A percentile compares a stretch with the other conserved stretches of the same genome.
Evolutionary conservation across 2,329 filamentous ascomycete genomes (phyloP).

Genomic region (Chaetomium sp.): DNA sequence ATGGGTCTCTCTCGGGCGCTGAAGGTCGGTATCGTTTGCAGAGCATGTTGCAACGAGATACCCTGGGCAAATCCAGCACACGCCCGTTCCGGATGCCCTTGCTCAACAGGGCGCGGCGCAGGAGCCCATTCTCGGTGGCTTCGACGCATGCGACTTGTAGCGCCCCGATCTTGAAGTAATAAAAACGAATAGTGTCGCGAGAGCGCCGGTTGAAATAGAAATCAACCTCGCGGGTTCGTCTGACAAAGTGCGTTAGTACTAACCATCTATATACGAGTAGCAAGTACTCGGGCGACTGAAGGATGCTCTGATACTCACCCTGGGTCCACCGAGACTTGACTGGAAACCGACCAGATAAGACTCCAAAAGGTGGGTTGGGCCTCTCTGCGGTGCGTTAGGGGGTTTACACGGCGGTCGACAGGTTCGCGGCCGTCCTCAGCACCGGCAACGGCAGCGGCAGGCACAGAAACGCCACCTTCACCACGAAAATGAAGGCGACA

Average conservation of each 20-base stretch:
- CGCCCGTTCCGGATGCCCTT: too few relatives aligned
- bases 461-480: neutral
- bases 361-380: neutral
- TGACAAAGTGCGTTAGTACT: neutral
- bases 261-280: too few relatives aligned
- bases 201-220: neutral
- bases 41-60: neutral
- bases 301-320: too few relatives aligned
- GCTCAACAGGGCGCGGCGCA: too few relatives aligned
- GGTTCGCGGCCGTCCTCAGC: neutral
- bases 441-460: too few relatives aligned
- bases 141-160: constrained; percentile 4
- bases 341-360: neutral
- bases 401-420: neutral
- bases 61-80: neutral
- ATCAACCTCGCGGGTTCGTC: neutral
- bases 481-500: constrained; percentile 6
- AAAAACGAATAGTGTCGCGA: neutral
- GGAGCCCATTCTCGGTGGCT: too few relatives aligned
- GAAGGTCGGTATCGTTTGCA: neutral
- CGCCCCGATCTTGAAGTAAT: neutral
- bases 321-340: too few relatives aligned
- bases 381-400: neutral
- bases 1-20: neutral
- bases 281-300: neutral